Percentiles rank a stretch among this genome's conserved stretches.
Conservation (phyloP, 2,329 filamentous ascomycete genomes). For the Hirsutella rhossiliensis region DNA sequence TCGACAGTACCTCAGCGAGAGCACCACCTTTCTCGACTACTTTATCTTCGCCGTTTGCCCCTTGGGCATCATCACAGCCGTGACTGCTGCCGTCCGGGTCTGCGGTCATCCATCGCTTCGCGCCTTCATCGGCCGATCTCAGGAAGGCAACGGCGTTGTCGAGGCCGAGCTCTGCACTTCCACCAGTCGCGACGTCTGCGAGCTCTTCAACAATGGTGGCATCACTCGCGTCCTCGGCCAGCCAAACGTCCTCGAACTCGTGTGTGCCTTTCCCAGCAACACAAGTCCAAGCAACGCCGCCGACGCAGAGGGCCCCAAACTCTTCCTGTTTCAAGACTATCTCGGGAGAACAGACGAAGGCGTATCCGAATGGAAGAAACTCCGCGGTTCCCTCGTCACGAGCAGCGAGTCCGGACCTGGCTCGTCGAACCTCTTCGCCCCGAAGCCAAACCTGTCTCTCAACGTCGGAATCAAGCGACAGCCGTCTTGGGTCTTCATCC, state of each 20-base stretch:
- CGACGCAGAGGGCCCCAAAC: background rate
- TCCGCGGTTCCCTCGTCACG: background rate
- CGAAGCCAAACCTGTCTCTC: conserved; percentile 6
- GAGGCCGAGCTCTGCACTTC: conserved; percentile 29
- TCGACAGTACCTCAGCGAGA: conserved; percentile 24
- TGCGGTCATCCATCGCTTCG: conserved; percentile 17
- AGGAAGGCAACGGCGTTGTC: conserved; percentile 17
- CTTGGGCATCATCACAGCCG: conserved; percentile 25
- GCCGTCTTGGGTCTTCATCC: conserved; percentile 2
- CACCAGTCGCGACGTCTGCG: conserved; percentile 25
- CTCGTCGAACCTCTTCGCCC: background rate
- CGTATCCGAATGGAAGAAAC: background rate
- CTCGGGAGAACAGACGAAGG: background rate
- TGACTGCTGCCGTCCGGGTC: conserved; percentile 19
- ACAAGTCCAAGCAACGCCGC: background rate
- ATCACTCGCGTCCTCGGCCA: conserved; percentile 20
- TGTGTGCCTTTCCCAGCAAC: conserved; percentile 5
- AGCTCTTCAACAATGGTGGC: conserved; percentile 20
- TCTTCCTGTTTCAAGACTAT: background rate
- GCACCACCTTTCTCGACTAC: conserved; percentile 14
- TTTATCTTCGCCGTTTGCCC: conserved; percentile 22
- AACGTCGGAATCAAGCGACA: conserved; percentile 6
- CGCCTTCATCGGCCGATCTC: conserved; percentile 25
- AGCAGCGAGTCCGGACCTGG: background rate
- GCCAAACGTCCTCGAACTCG: conserved; percentile 19